Base-by-base conservation (phyloP, 495 filamentous ascomycete genomes). In the Penicillium parvum region DNA sequence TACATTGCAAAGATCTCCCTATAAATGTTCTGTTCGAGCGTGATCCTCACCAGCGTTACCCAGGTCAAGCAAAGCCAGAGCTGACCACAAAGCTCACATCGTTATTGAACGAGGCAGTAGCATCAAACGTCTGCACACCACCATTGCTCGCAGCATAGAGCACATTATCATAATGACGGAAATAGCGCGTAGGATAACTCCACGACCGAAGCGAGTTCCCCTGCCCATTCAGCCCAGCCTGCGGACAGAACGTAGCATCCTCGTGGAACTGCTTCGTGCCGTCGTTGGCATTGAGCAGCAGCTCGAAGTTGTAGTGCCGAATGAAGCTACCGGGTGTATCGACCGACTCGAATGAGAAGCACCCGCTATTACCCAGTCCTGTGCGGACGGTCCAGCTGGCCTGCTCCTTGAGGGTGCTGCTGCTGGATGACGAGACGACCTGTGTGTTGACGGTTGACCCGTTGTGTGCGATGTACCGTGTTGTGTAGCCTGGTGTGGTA, bases 311-410 rank as follows among this genome's bases (percentile, higher is more conserved):
- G 46, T 57, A 58, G 62, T 78, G 75, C 1, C 76, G 68, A 12
- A 80, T 69, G 51, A 58, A 80, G 61, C 74, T 75, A 14, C 75
- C 75, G 15, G 75, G 59, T 3, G 73, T 74, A 45, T 80, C 76
- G 5, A 44, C 44, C 21, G 75, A 75, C 68, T 80, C 76, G 52
- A 80, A 80, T 0, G 75, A 78, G 60, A 54, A 70, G 55, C 76
- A 80, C 20, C 12, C 74, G 55, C 63, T 69, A 49, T 77, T 74
- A 22, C 41, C 70, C 19, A 79, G 73, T 22, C 76, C 75, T 2
- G 72, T 58, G 17, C 61, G 65, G 26, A 79, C 73, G 3, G 59
- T 76, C 75, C 74, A 80, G 63, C 68, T 76, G 17, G 75, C 73
- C 45, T 72, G 61, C 48, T 71, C 43, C 43, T 74, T 69, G 11